phyloP scores from a whole-genome alignment of 2,329 filamentous ascomycete genomes.

The Hortaea werneckii region DNA sequence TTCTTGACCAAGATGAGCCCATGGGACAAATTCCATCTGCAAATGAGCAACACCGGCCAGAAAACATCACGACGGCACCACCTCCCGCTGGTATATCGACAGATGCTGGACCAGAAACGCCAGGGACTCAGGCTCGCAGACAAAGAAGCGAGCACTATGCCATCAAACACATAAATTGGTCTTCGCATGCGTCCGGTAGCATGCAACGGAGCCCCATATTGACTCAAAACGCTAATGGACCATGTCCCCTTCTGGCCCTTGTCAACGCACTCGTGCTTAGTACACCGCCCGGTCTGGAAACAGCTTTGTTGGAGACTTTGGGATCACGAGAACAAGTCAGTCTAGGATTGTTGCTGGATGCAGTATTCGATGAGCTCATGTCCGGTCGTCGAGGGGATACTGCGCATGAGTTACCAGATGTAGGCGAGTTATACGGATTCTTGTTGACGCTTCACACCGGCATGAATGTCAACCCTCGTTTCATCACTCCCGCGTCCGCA shows the following conservation, averaged over 20 bases:
- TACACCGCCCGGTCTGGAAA: slow-evolving; percentile 55
- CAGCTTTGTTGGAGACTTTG: slow-evolving; percentile 68
- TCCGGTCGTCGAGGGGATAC: slow-evolving; percentile 59
- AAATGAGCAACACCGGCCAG: slow-evolving; percentile 5
- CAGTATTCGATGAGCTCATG: slow-evolving; percentile 87
- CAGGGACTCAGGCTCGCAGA: slow-evolving; percentile 31
- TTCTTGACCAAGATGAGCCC: slow-evolving; percentile 23
- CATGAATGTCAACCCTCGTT: slow-evolving; percentile 95
- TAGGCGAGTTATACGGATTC: slow-evolving; percentile 79
- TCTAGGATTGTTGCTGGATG: slow-evolving; percentile 72
- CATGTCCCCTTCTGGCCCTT: slow-evolving; percentile 82
- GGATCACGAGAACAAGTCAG: slow-evolving; percentile 78
- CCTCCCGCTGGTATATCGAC: slow-evolving; percentile 9
- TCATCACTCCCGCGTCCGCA: slow-evolving; percentile 45
- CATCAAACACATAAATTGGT: slow-evolving; percentile 83
- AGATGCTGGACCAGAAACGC: slow-evolving; percentile 10
- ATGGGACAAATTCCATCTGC: slow-evolving; percentile 25
- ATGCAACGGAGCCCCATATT: slow-evolving; percentile 75
- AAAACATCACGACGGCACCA: slow-evolving; percentile 4
- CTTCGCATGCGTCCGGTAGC: slow-evolving; percentile 50
- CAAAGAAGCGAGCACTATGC: slow-evolving; percentile 71
- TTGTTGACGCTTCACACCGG: slow-evolving; percentile 83
- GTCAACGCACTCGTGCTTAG: slow-evolving; percentile 87
- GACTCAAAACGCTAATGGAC: slow-evolving; percentile 87
- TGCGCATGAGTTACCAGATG: slow-evolving; percentile 62